These are phyloP conservation scores for Vanderwaltozyma tropicalis DNA, from an alignment of 805 yeast species.

Conservation along the genomic window DNA sequence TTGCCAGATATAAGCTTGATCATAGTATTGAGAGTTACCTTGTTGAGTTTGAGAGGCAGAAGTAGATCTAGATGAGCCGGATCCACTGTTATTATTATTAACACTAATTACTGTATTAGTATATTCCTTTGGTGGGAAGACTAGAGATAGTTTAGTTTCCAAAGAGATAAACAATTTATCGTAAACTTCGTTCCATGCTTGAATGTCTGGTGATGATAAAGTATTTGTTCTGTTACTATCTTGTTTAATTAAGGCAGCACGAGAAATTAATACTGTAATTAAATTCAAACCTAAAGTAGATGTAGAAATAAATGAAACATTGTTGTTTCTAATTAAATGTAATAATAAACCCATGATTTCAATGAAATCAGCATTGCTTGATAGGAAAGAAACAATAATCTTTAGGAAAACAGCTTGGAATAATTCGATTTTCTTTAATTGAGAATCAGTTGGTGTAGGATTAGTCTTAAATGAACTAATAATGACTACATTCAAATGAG, in stretches of 20 bases:
- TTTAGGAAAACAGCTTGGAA: slow-evolving; percentile 77
- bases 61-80: slow-evolving; percentile 16
- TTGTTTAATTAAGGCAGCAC: slow-evolving; percentile 86
- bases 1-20: slow-evolving; percentile 90
- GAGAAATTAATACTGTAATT: slow-evolving; percentile 79
- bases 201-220: slow-evolving; percentile 32
- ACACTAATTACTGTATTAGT: slow-evolving; percentile 12
- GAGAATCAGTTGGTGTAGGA: slow-evolving; percentile 42
- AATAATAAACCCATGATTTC: slow-evolving; percentile 71
- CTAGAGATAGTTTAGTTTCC: slow-evolving; percentile 63
- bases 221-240: slow-evolving; percentile 42
- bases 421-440: slow-evolving; percentile 53
- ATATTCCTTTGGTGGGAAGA: slow-evolving; percentile 64
- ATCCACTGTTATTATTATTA: not conserved
- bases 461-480: slow-evolving; percentile 71
- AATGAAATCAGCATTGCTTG: slow-evolving; percentile 62
- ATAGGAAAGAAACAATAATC: slow-evolving; percentile 70
- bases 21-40: slow-evolving; percentile 26
- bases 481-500: slow-evolving; percentile 65
- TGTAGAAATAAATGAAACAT: slow-evolving; percentile 42
- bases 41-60: slow-evolving; percentile 16
- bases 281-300: slow-evolving; percentile 78
- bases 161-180: slow-evolving; percentile 70
- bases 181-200: slow-evolving; percentile 68
- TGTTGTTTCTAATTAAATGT: slow-evolving; percentile 58